Evolutionary conservation across 148 eudicot genomes (phyloP).

Genomic region (Amaranthus cruentus): DNA sequence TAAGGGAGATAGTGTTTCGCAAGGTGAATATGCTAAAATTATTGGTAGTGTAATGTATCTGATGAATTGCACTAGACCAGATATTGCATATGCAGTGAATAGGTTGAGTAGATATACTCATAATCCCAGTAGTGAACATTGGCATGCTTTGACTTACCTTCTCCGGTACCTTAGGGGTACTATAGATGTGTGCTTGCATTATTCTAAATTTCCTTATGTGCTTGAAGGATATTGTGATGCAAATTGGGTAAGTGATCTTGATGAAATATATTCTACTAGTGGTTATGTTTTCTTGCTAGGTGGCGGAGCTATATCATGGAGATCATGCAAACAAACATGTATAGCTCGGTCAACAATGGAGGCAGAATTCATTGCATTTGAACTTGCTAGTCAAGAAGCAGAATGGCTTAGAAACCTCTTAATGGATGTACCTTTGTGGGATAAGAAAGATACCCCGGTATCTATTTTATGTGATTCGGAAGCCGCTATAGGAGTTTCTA

Average conservation of each 20-base stretch:
- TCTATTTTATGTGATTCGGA: conserved; percentile 9
- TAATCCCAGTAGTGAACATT: too few relatives aligned
- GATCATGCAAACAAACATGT: conserved; percentile 1
- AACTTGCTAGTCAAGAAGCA: background rate
- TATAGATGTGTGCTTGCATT: background rate
- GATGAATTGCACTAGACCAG: too few relatives aligned
- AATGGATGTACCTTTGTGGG: too few relatives aligned
- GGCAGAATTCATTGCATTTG: conserved; percentile 8
- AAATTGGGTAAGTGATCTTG: background rate
- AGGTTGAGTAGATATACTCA: too few relatives aligned
- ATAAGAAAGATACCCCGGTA: background rate
- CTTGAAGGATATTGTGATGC: conserved; percentile 1
- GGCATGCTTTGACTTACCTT: too few relatives aligned
- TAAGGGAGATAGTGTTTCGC: too few relatives aligned
- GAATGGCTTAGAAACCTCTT: conserved; percentile 4
- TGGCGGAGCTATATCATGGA: conserved; percentile 6
- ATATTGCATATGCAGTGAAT: too few relatives aligned
- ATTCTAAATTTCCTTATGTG: background rate
- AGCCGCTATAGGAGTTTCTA: background rate
- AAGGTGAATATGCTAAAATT: too few relatives aligned
- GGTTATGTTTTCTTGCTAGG: background rate
- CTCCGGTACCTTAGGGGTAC: too few relatives aligned
- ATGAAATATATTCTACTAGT: background rate
- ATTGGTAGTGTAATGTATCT: too few relatives aligned
- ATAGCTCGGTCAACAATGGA: background rate